Evolutionary conservation across 306 rosid species (phyloP).

Genomic region (Alnus glutinosa): DNA sequence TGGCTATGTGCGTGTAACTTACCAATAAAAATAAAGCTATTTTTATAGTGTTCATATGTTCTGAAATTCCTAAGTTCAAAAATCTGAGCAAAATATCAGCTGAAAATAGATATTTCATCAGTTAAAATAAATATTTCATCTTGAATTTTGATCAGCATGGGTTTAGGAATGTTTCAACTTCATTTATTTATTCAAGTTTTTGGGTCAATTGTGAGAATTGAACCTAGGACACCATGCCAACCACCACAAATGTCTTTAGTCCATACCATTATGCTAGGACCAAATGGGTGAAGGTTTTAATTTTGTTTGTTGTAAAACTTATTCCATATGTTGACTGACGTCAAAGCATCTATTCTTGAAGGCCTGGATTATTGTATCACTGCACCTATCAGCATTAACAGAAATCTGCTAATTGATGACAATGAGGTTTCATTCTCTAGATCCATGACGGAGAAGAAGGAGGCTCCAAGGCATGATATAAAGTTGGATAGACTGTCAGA

Average conservation of each 20-base stretch:
- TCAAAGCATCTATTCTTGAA: slow-evolving; percentile 37
- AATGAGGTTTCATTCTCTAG: slow-evolving; percentile 44
- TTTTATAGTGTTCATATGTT: not conserved
- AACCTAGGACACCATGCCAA: not conserved
- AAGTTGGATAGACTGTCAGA: slow-evolving; percentile 71
- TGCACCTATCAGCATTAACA: slow-evolving; percentile 44
- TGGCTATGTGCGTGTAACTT: not conserved
- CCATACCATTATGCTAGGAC: slow-evolving; percentile 1
- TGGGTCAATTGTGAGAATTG: not conserved
- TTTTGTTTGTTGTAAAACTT: slow-evolving; percentile 28
- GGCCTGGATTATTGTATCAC: slow-evolving; percentile 57
- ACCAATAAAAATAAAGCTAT: not conserved
- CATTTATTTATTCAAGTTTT: not conserved
- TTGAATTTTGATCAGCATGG: not conserved
- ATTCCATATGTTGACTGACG: slow-evolving; percentile 31
- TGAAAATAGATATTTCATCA: not conserved
- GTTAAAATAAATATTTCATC: not conserved
- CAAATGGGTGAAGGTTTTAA: not conserved
- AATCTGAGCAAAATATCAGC: not conserved
- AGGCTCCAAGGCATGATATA: slow-evolving; percentile 45
- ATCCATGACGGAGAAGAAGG: slow-evolving; percentile 76
- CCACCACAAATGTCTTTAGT: not conserved
- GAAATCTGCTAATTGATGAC: slow-evolving; percentile 42
- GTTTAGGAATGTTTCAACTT: not conserved
- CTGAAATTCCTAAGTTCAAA: not conserved